Percentiles rank a stretch among this genome's conserved stretches.
These are phyloP conservation scores for Pugionium cornutum DNA, from an alignment of 345 rosid species.

Conservation along the genomic window DNA sequence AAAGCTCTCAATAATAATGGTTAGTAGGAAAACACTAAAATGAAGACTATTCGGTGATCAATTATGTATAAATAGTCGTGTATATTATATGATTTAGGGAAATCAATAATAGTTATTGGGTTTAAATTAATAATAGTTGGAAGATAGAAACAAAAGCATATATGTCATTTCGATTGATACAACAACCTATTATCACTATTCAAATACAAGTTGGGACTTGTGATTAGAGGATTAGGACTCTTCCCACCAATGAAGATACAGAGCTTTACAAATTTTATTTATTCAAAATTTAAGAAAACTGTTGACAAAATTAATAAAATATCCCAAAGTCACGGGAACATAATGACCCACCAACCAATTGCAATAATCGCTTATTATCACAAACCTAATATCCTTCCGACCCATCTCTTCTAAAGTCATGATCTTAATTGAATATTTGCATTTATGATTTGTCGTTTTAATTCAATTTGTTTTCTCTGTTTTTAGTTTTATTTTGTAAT, in stretches of 20 bases:
- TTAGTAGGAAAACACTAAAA: background rate
- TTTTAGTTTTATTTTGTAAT: background rate
- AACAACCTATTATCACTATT: constrained; percentile 16
- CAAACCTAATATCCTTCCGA: background rate
- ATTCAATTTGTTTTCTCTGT: background rate
- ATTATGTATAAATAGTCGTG: background rate
- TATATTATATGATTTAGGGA: constrained; percentile 10
- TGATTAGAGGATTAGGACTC: constrained; percentile 27
- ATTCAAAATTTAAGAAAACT: background rate
- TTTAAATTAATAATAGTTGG: background rate
- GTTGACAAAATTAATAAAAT: constrained; percentile 6
- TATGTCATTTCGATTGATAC: constrained; percentile 25
- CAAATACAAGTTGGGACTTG: constrained; percentile 30
- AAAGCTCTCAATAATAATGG: background rate
- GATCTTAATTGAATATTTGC: background rate
- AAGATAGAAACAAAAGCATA: constrained; percentile 25
- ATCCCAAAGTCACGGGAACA: constrained; percentile 25
- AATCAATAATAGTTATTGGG: background rate
- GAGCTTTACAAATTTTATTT: background rate
- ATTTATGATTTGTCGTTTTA: background rate
- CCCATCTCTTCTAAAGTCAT: background rate
- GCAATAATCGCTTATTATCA: constrained; percentile 13
- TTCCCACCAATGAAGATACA: constrained; percentile 31
- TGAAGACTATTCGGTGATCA: constrained; percentile 3
- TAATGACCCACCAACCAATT: constrained; percentile 21